Base-by-base conservation (phyloP, 768 basidiomycete genomes). In the Lanmaoa pseudosensibilis region DNA sequence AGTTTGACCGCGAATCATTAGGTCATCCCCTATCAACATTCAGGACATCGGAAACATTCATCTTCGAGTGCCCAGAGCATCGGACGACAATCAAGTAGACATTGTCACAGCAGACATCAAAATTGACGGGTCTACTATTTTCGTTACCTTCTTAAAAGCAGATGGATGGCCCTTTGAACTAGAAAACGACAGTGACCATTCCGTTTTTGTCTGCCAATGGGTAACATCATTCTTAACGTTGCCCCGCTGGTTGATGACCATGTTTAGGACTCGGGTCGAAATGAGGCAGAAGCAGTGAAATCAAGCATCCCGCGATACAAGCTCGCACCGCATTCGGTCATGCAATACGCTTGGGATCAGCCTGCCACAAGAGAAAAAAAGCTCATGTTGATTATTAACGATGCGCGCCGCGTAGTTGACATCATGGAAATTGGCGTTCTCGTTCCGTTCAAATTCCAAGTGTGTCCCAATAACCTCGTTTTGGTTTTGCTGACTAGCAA, bases 401-500 rank as follows among this genome's bases (percentile, higher is more conserved):
- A 81, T 23, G 73, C 82, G 51, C 82, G 81, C 12, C 82, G 92
- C 30, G 71, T 78, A 21, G 77, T 98, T 49, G 96, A 98, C 68
- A 87, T 96, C 57, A 87, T 96, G 86, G 97, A 98, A 71, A 98
- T 99, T 21, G 97, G 97, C 27, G 83, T 90, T 60, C 81, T 96
- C 7, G 73, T 91, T 13, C 97, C 97, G 2, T 95, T 95, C 79
- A 92, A 83, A 69, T 92, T 96, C 68, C 75, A 77, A 45, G 92
- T 92, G 61, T 57, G 84, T 75, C 47, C 25, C 18, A 0, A 19
- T 23, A 11, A 34, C 30, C 11, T 34, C 38, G 19, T 50, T 33
- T 54, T 46, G 19, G 16, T 32, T 49, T 47, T 32, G 25, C 49
- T 58, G 27, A 62, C 6, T n/a, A 21, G 25, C 5, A 47, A 15